Evolutionary conservation across 1,284 basidiomycete species (phyloP).

Genomic region (Rhodotorula sp.): DNA sequence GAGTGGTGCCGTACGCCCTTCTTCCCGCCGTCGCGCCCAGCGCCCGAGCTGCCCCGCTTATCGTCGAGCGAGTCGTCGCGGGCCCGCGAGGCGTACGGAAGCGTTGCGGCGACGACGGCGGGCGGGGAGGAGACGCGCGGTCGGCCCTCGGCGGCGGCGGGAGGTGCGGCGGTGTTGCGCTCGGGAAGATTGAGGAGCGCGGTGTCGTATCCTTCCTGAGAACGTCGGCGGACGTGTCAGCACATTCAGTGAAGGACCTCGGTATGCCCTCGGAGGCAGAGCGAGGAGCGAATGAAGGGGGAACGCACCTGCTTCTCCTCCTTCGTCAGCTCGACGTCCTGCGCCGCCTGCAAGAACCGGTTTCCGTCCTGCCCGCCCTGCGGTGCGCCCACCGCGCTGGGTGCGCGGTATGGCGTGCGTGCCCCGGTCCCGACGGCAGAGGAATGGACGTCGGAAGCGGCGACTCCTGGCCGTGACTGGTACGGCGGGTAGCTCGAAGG

Average conservation of each 20-base stretch:
- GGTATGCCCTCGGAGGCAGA: too few species aligned
- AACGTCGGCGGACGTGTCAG: not conserved
- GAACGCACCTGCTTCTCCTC: slow-evolving; percentile 12
- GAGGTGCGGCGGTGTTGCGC: slow-evolving; percentile 14
- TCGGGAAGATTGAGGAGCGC: slow-evolving; percentile 13
- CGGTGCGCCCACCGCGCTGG: not conserved
- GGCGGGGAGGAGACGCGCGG: not conserved
- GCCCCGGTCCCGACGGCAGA: not conserved
- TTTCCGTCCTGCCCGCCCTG: not conserved
- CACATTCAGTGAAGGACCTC: too few species aligned
- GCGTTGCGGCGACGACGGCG: slow-evolving; percentile 1
- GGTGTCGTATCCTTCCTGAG: slow-evolving; percentile 16
- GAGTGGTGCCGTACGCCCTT: slow-evolving; percentile 12
- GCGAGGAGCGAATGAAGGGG: not conserved
- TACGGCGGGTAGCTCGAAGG: slow-evolving; percentile 2
- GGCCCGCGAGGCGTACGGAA: slow-evolving; percentile 5
- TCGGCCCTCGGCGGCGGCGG: not conserved
- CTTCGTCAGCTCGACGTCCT: slow-evolving; percentile 6
- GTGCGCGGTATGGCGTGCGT: not conserved
- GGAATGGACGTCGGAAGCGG: not conserved
- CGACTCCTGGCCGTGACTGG: not conserved
- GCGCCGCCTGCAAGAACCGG: not conserved
- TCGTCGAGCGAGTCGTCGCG: not conserved
- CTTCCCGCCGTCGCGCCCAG: not conserved
- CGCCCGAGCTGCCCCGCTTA: not conserved